These are phyloP conservation scores for Nothophaeocryptopus gaeumannii DNA, from an alignment of 2,329 filamentous ascomycete genomes.

Conservation along the genomic window DNA sequence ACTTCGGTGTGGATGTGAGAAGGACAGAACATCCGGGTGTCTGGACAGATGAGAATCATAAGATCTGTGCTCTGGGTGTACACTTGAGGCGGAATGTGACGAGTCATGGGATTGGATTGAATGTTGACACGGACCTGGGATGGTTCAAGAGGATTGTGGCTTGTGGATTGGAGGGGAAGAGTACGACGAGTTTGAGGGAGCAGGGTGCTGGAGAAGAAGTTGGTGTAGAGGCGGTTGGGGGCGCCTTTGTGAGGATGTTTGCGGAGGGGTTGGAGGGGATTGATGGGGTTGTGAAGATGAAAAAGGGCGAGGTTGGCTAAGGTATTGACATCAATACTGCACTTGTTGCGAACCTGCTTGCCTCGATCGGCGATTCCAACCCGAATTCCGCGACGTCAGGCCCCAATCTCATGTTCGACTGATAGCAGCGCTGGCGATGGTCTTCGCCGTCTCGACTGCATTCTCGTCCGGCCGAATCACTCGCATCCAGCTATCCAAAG, in stretches of 20 bases:
- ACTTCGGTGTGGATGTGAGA: conserved; percentile 60
- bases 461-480: no score
- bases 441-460: no score
- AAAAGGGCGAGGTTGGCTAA: conserved; percentile 18
- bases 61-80: conserved; percentile 90
- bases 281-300: conserved; percentile 22
- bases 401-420: no score
- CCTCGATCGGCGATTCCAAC: no score
- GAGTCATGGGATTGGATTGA: conserved; percentile 79
- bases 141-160: conserved; percentile 78
- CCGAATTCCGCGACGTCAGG: no score
- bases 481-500: no score
- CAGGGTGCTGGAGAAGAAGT: conserved; percentile 44
- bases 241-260: conserved; percentile 42
- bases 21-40: conserved; percentile 78
- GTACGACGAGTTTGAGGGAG: conserved; percentile 68
- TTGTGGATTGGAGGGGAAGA: conserved; percentile 78
- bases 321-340: no score
- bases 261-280: conserved; percentile 30
- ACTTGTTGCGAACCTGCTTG: no score
- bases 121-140: conserved; percentile 63
- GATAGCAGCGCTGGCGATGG: no score
- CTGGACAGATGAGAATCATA: conserved; percentile 61
- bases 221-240: conserved; percentile 40
- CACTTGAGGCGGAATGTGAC: conserved; percentile 81